phyloP scores from a whole-genome alignment of 2,329 filamentous ascomycete species.

The Venturia pyrina region DNA sequence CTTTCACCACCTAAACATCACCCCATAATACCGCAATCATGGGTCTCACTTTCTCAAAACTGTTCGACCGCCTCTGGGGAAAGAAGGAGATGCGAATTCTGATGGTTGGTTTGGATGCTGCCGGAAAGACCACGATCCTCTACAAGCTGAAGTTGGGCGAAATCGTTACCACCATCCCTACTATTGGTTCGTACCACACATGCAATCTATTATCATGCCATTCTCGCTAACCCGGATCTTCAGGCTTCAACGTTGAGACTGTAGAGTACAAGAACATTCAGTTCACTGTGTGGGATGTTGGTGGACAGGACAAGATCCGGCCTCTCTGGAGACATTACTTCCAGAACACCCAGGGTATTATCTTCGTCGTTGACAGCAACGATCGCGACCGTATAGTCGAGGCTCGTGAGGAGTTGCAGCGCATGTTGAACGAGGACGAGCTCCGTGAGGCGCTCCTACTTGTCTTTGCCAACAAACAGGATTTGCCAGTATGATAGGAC shows the following conservation, averaged over 20 bases:
- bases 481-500: conserved; percentile 64
- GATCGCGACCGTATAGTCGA: conserved; percentile 88
- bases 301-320: conserved; percentile 97
- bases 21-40: conserved; percentile 51
- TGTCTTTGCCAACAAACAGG: conserved; percentile 99
- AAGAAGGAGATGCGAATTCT: conserved; percentile 98
- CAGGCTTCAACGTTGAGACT: conserved; percentile 93
- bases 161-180: conserved; percentile 96
- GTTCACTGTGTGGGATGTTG: conserved; percentile 99
- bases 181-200: conserved; percentile 51
- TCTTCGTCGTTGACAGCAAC: conserved; percentile 96
- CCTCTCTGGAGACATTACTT: conserved; percentile 98
- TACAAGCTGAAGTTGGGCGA: conserved; percentile 99
- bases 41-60: conserved; percentile 88
- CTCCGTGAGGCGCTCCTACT: conserved; percentile 91
- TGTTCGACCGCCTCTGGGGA: conserved; percentile 98
- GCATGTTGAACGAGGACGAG: conserved; percentile 96
- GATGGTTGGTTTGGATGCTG: conserved; percentile 96
- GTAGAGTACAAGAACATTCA: conserved; percentile 99
- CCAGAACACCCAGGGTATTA: conserved; percentile 87
- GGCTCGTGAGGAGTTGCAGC: conserved; percentile 84
- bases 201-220: not conserved
- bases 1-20: conserved; percentile 1
- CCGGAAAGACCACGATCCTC: conserved; percentile 97
- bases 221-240: conserved; percentile 19